phyloP scores from a whole-genome alignment of 2,329 filamentous ascomycete genomes.

The Amphichorda felina region DNA sequence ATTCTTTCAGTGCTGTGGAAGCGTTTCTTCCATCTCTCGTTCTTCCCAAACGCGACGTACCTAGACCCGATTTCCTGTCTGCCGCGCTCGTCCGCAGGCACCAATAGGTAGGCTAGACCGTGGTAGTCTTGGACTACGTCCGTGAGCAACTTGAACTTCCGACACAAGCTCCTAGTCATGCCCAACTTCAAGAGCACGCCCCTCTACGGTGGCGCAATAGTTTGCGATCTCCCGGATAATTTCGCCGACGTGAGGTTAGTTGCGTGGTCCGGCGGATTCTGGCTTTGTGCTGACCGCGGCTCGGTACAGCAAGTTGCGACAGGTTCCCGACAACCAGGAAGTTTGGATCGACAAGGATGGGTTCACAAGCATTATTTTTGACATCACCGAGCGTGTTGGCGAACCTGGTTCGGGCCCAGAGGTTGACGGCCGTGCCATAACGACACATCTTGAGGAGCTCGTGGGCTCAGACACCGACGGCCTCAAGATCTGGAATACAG shows the following conservation, averaged over 20 bases:
- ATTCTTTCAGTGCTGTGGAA: no score
- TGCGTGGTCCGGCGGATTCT: no score
- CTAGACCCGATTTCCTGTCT: no score
- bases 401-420: slow-evolving; percentile 38
- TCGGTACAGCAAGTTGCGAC: slow-evolving; percentile 51
- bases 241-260: slow-evolving; percentile 64
- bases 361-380: slow-evolving; percentile 79
- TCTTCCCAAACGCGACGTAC: no score
- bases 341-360: slow-evolving; percentile 77
- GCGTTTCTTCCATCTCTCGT: no score
- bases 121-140: no score
- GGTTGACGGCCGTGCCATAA: slow-evolving; percentile 58
- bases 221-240: slow-evolving; percentile 52
- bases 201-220: slow-evolving; percentile 64
- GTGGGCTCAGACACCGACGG: slow-evolving; percentile 51
- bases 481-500: slow-evolving; percentile 55
- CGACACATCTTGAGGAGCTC: slow-evolving; percentile 57
- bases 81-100: no score
- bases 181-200: slow-evolving; percentile 43
- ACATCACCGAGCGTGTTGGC: slow-evolving; percentile 75
- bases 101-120: no score
- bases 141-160: no score
- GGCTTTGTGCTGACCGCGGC: background rate
- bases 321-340: slow-evolving; percentile 82
- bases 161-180: no score